Evolutionary conservation across 2,329 filamentous ascomycete genomes (phyloP), one percentile per base, ranked within the genome.

Genomic region (Lasiodiplodia sp.): DNA sequence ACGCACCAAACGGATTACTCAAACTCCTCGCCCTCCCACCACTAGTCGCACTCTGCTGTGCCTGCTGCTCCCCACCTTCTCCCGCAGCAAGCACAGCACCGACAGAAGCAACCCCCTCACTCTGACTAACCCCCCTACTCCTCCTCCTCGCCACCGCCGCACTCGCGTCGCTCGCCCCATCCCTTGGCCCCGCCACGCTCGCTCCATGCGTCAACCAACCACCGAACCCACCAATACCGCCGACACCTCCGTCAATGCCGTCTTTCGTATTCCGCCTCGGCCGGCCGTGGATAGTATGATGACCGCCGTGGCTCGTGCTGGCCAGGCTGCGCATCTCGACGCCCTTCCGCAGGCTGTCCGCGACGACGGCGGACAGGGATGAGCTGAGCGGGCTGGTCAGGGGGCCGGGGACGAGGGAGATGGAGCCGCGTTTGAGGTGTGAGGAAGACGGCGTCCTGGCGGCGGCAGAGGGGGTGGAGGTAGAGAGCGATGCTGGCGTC

Each of bases 351-450:
- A 91, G 80, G 25, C 88, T 85, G 71, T 91, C 89, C 10, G 88
- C 89, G 6, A 91, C 87, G 58, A 91, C 86, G 1, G 86, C 89
- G 74, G 84, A 87, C 18, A 92, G 81, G 0, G 86, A 86, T 1
- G 84, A 86, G 2, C 86, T 88, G 1, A 91, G 80, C 0, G 90
- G 88, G 37, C 86, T 86, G 1, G 89, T 83, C 4, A 91, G 82
- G 47, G 91, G 81, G 47, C 83, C 84, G 0, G 58, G 66, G 49
- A 68, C 11, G 25, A 64, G 66, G 23, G 14, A 25, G 34, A 68
- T 63, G 25, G 44, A 76, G 79, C 56, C 77, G 83, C 70, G 79
- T 78, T 69, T 76, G 74, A 75, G 58, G 58, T 62, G 58, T 11
- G 55, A 21, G 72, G 69, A 69, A 69, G 71, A 70, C 72, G 72